Evolutionary conservation across 2,329 filamentous ascomycete species (phyloP), one percentile per base, ranked within the genome.

Genomic region (Ramularia endophylla): DNA sequence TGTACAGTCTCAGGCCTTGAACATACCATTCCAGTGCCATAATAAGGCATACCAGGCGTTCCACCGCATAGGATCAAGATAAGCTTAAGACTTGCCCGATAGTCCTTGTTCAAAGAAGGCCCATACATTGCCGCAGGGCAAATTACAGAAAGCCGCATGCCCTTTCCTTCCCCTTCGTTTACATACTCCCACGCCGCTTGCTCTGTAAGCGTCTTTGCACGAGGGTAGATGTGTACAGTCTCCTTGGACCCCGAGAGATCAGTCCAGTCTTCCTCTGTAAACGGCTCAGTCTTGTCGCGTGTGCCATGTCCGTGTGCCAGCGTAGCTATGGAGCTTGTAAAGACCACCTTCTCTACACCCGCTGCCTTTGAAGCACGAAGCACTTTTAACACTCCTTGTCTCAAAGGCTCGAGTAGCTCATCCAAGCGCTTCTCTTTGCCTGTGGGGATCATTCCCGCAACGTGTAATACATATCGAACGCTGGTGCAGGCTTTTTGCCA

Each of bases 201-300:
- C 27, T 50, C 47, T n/a, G 47, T 41, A 6, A 45, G 18, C 17
- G 47, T 50, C 39, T 50, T 50, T 11, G 47, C 45, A 9, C 40
- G 42, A 27, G 45, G 36, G 16, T 50, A 50, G 15, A 50, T 39
- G 12, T 50, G 47, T 15, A 50, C 17, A 9, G 47, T 47, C 44
- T 50, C 47, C 29, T 45, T 47, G 20, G 38, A 30, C 11, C 41
- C 42, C 7, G 41, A 43, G 9, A 50, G 27, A 43, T 50, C 47
- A 12, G 47, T 47, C 47, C 47, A 50, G 18, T 50, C 47, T 5
- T 43, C 36, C 36, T 50, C 47, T 1, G 44, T 43, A 18, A 50
- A 47, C 20, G 47, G 47, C 22, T 45, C 19, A 1, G 42, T 33
- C 15, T 43, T 47, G 17, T 35, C 32, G 1, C 47, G 39, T 34